Conservation (phyloP, 805 yeast species). For the Hanseniaspora taiwanica region DNA sequence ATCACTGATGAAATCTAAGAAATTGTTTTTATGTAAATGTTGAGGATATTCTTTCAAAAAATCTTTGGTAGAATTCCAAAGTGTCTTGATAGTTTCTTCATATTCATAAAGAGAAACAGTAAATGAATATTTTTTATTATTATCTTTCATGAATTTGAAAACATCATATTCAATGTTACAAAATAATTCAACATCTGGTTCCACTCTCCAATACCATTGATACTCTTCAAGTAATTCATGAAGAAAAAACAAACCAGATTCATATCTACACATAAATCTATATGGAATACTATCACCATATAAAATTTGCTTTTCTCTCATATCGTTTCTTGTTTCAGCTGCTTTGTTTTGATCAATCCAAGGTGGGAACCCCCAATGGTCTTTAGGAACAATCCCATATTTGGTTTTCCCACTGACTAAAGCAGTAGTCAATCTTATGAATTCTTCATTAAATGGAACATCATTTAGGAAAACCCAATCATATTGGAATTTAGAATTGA, state of each 20-base stretch:
- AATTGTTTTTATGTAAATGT: constrained; percentile 43
- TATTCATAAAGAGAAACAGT: constrained; percentile 72
- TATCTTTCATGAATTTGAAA: constrained; percentile 72
- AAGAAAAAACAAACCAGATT: constrained; percentile 79
- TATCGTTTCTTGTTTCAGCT: constrained; percentile 38
- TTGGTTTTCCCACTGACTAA: constrained; percentile 65
- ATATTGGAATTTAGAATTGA: constrained; percentile 66
- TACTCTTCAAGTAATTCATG: constrained; percentile 64
- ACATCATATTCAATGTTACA: constrained; percentile 77
- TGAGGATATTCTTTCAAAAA: constrained; percentile 51
- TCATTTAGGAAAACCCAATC: constrained; percentile 96
- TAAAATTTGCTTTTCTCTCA: constrained; percentile 39
- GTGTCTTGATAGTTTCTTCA: constrained; percentile 53
- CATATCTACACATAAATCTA: constrained; percentile 88
- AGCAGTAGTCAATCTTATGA: constrained; percentile 51
- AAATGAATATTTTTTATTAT: constrained; percentile 60
- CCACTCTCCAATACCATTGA: constrained; percentile 92
- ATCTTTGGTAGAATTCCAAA: constrained; percentile 59
- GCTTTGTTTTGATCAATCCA: constrained; percentile 67
- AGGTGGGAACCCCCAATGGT: constrained; percentile 79
- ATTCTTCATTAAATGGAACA: constrained; percentile 70
- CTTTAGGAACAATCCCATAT: constrained; percentile 70
- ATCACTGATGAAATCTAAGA: constrained; percentile 57
- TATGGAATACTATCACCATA: constrained; percentile 57
- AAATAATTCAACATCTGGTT: constrained; percentile 67